phyloP scores from a whole-genome alignment of 1,284 basidiomycete species.

The Leccinum holopus region DNA sequence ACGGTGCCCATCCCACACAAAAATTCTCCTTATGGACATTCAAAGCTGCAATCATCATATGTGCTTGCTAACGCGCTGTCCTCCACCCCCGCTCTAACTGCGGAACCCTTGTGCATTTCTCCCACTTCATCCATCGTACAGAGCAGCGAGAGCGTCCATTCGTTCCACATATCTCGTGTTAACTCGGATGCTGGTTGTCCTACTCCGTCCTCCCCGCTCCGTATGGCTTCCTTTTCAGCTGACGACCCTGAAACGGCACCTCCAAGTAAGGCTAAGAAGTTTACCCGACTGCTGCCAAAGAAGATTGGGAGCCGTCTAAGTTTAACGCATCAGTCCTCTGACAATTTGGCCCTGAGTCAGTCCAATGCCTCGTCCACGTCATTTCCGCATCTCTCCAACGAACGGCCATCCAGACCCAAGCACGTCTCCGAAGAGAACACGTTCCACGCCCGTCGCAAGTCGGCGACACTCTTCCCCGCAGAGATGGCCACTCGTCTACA shows the following conservation, averaged over 20 bases:
- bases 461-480: conserved; percentile 33
- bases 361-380: conserved; percentile 31
- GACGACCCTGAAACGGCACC: conserved; percentile 20
- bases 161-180: conserved; percentile 21
- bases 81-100: conserved; percentile 32
- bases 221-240: conserved; percentile 28
- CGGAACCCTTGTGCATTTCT: conserved; percentile 30
- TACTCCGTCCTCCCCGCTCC: conserved; percentile 31
- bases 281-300: conserved; percentile 34
- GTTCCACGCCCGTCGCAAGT: conserved; percentile 37
- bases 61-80: conserved; percentile 24
- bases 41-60: conserved; percentile 31
- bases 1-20: conserved; percentile 26
- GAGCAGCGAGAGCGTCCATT: conserved; percentile 31
- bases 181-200: conserved; percentile 24
- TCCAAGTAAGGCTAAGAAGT: conserved; percentile 28
- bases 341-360: conserved; percentile 27
- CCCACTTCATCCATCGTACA: conserved; percentile 29
- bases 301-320: conserved; percentile 33
- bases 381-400: conserved; percentile 26
- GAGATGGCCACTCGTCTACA: conserved; percentile 31
- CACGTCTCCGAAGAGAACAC: conserved; percentile 34
- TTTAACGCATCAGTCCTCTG: conserved; percentile 28
- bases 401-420: conserved; percentile 29
- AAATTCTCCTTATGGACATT: conserved; percentile 35